A percentile compares a stretch with the other conserved stretches of the same genome.
These are phyloP conservation scores for Galerina marginata DNA, from an alignment of 768 basidiomycete genomes.

Conservation along the genomic window DNA sequence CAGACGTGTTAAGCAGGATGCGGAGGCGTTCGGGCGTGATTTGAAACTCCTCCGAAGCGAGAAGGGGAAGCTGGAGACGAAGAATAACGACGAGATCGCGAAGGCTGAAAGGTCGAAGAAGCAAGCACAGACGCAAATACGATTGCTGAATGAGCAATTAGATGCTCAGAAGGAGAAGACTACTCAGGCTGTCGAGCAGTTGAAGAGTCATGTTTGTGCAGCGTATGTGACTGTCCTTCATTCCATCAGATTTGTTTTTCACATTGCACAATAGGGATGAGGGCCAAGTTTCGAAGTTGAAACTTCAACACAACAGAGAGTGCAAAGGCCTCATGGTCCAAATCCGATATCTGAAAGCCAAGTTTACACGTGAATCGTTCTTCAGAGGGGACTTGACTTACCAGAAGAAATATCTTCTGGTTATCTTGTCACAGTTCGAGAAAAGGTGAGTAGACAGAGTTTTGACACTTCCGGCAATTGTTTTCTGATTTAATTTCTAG, in stretches of 20 bases:
- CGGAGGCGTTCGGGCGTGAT: constrained; percentile 80
- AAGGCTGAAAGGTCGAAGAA: constrained; percentile 69
- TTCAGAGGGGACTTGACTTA: constrained; percentile 79
- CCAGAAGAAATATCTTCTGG: constrained; percentile 88
- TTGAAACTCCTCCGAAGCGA: constrained; percentile 68
- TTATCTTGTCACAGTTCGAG: constrained; percentile 73
- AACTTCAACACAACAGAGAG: constrained; percentile 78
- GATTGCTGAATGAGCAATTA: constrained; percentile 69
- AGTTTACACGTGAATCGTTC: constrained; percentile 83
- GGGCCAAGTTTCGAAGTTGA: constrained; percentile 56
- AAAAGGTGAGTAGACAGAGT: constrained; percentile 57
- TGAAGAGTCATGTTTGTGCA: constrained; percentile 63
- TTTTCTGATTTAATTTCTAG: background rate
- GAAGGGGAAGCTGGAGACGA: constrained; percentile 65
- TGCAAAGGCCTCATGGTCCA: constrained; percentile 91
- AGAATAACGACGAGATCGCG: constrained; percentile 57
- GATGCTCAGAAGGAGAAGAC: constrained; percentile 57
- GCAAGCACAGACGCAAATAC: constrained; percentile 69
- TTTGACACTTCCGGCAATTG: background rate
- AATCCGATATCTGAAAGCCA: constrained; percentile 90
- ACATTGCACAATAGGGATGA: constrained; percentile 48
- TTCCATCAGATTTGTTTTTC: background rate
- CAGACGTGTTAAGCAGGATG: constrained; percentile 73
- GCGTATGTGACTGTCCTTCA: constrained; percentile 46
- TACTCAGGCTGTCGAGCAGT: constrained; percentile 48